Evolutionary conservation across 1,284 basidiomycete species (phyloP).

Genomic region (Takashimella tepidaria): DNA sequence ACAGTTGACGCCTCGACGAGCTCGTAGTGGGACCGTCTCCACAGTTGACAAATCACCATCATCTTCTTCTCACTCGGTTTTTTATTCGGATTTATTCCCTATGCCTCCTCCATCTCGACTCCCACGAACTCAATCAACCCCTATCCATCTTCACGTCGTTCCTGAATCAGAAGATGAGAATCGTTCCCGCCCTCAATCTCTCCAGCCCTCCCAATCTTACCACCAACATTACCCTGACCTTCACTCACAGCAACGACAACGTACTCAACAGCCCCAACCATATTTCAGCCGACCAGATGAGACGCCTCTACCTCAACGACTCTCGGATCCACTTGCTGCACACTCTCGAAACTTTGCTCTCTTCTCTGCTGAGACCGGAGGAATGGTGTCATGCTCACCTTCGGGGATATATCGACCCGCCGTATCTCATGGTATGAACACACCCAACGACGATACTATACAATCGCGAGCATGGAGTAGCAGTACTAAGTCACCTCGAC

Average conservation of each 20-base stretch:
- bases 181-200: not conserved
- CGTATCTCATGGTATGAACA: not conserved
- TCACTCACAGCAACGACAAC: not conserved
- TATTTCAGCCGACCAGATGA: not conserved
- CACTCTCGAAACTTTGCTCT: conserved; percentile 37
- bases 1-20: not conserved
- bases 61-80: not conserved
- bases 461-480: conserved; percentile 29
- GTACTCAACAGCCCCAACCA: not conserved
- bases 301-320: not conserved
- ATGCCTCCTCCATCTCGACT: not conserved
- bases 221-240: not conserved
- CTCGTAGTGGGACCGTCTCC: not conserved
- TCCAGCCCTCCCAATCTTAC: not conserved
- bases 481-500: conserved; percentile 17
- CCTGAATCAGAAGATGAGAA: not conserved
- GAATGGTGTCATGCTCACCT: conserved; percentile 17
- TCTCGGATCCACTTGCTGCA: conserved; percentile 23
- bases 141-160: not conserved
- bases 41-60: not conserved
- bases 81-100: not conserved
- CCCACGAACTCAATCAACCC: not conserved
- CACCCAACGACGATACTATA: not conserved
- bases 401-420: not conserved
- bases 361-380: conserved; percentile 32